These are phyloP conservation scores for Didymella keratinophila DNA, from an alignment of 2,329 filamentous ascomycete genomes.

Conservation along the genomic window DNA sequence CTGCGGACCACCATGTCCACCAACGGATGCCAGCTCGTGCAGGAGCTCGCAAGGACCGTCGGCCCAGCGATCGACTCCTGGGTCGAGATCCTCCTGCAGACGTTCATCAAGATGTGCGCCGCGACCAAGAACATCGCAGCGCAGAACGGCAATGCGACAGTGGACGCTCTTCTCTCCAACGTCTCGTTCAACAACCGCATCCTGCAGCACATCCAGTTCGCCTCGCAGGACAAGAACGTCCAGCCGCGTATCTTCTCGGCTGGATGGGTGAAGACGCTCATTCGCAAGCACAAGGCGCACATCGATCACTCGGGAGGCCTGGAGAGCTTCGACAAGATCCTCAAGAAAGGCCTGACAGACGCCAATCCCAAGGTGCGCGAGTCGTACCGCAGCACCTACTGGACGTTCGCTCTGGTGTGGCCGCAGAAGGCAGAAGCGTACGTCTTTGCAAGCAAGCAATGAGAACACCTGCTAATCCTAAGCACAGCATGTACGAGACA, in stretches of 20 bases:
- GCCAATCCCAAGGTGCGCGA: slow-evolving; percentile 90
- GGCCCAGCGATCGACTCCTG: slow-evolving; percentile 84
- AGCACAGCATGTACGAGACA: slow-evolving; percentile 73
- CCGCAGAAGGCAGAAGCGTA: slow-evolving; percentile 76
- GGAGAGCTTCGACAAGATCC: slow-evolving; percentile 83
- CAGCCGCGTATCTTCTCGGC: slow-evolving; percentile 81
- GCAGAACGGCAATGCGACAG: slow-evolving; percentile 79
- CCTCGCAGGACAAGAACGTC: slow-evolving; percentile 92
- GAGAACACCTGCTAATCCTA: slow-evolving; percentile 29
- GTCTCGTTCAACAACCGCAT: slow-evolving; percentile 81
- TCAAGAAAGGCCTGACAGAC: slow-evolving; percentile 88
- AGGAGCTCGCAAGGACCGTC: slow-evolving; percentile 80
- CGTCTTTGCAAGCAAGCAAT: slow-evolving; percentile 46
- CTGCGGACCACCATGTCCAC: slow-evolving; percentile 89
- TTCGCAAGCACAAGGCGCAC: slow-evolving; percentile 82
- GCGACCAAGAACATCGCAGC: slow-evolving; percentile 93
- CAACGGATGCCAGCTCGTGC: slow-evolving; percentile 82
- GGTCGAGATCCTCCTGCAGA: slow-evolving; percentile 89
- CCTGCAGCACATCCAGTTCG: slow-evolving; percentile 83
- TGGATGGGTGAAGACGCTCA: slow-evolving; percentile 83
- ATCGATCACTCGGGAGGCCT: slow-evolving; percentile 86
- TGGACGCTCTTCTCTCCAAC: slow-evolving; percentile 81
- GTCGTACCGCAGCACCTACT: slow-evolving; percentile 84
- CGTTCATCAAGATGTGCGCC: slow-evolving; percentile 86
- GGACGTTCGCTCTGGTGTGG: slow-evolving; percentile 82